Evolutionary conservation across 148 eudicot genomes (phyloP), one percentile per base, ranked within the genome.

Genomic region (Oxyria digyna): DNA sequence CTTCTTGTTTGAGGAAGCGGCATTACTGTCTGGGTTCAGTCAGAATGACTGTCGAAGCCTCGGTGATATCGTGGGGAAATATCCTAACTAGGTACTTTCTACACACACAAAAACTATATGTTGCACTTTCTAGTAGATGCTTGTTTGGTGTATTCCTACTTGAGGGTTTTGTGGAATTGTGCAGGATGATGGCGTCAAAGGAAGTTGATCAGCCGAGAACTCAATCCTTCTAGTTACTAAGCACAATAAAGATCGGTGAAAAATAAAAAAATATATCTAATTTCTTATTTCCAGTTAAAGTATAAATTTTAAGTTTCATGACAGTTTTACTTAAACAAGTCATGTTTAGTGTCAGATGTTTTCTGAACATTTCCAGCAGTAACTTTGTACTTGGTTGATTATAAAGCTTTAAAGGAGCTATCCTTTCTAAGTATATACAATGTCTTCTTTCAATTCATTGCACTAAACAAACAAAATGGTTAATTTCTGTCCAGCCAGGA

Each of bases 41-140:
- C n/a, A n/a, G n/a, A n/a, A n/a, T n/a, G n/a, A n/a, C n/a, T n/a
- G n/a, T n/a, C n/a, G n/a, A n/a, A n/a, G n/a, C n/a, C n/a, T n/a
- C n/a, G n/a, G n/a, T n/a, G n/a, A n/a, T n/a, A n/a, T n/a, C n/a
- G n/a, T n/a, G n/a, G n/a, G n/a, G n/a, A n/a, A n/a, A n/a, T n/a
- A n/a, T n/a, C n/a, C n/a, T n/a, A n/a, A n/a, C n/a, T n/a, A 35
- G 91, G 97, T 91, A 83, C 37, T 32, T 65, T 7, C 35, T 18
- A 35, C n/a, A n/a, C 9, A n/a, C n/a, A 35, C 8, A n/a, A 35
- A n/a, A 9, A 35, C 24, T 65, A 41, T 37, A 41, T 41, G 38
- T 65, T 35, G 6, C 6, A 6, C 68, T 65, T 18, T 37, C n/a
- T 65, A 38, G 2, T n/a, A 15, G 1, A 65, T 65, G 10, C 13